phyloP scores from a whole-genome alignment of 192 early-diverging fungal species.

The Entomortierella chlamydospora region DNA sequence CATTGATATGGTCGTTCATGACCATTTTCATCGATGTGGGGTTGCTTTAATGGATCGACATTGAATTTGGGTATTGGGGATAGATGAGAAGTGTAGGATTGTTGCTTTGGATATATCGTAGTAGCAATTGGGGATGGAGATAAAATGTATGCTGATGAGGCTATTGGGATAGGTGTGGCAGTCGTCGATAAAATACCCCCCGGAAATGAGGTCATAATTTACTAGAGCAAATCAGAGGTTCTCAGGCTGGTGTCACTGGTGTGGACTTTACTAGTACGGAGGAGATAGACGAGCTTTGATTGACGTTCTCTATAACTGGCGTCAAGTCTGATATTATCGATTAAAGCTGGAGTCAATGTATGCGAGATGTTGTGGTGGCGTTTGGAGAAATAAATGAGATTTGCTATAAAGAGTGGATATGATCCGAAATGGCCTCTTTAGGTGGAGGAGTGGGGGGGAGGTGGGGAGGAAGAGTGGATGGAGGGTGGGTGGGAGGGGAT shows the following conservation, averaged over 20 bases:
- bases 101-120: background rate
- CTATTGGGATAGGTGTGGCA: background rate
- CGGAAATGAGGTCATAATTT: background rate
- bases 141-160: background rate
- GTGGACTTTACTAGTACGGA: background rate
- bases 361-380: background rate
- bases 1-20: constrained; percentile 71
- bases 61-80: background rate
- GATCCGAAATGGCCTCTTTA: background rate
- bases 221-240: background rate
- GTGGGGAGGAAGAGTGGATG: no score
- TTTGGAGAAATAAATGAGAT: background rate
- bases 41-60: background rate
- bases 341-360: background rate
- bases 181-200: background rate
- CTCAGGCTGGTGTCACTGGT: background rate
- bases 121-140: background rate
- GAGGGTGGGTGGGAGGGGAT: background rate
- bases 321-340: constrained; percentile 5
- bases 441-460: background rate
- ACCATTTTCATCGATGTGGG: background rate
- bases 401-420: background rate
- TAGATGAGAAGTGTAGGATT: background rate
- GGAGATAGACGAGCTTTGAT: background rate
- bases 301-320: background rate